Evolutionary conservation across 345 rosid genomes (phyloP).

Genomic region (Luvunga scandens): DNA sequence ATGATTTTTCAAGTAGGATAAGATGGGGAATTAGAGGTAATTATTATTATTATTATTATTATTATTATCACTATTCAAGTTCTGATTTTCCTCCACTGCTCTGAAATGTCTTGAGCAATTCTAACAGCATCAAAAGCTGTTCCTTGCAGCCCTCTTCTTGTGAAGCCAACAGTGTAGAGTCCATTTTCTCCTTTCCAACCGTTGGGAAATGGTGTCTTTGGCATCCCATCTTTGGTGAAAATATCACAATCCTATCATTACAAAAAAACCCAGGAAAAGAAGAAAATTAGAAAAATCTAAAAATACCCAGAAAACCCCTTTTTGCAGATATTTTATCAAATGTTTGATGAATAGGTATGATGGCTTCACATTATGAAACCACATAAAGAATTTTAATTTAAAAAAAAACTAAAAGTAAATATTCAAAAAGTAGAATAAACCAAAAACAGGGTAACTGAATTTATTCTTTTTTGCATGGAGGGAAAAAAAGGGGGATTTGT

Average conservation of each 20-base stretch:
- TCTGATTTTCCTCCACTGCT: slow-evolving; percentile 48
- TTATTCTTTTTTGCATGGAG: slow-evolving; percentile 39
- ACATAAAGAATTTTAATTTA: neutral
- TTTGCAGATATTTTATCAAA: neutral
- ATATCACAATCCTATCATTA: slow-evolving; percentile 48
- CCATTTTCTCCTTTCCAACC: slow-evolving; percentile 84
- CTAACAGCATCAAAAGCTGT: slow-evolving; percentile 69
- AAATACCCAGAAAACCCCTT: neutral
- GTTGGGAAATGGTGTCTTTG: slow-evolving; percentile 68
- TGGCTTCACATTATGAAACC: slow-evolving; percentile 12
- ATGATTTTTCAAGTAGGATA: slow-evolving; percentile 30
- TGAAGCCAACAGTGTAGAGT: slow-evolving; percentile 82
- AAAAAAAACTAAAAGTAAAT: neutral
- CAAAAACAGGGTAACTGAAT: slow-evolving; percentile 23
- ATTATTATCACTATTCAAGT: slow-evolving; percentile 4
- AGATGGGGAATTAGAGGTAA: slow-evolving; percentile 38
- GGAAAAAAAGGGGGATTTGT: slow-evolving; percentile 27
- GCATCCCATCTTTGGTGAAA: slow-evolving; percentile 84
- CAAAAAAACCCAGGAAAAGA: neutral
- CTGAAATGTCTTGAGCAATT: slow-evolving; percentile 59
- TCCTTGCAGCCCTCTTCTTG: slow-evolving; percentile 78
- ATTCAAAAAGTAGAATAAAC: slow-evolving; percentile 16
- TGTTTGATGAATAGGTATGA: slow-evolving; percentile 1
- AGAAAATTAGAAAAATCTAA: neutral
- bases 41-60: neutral